Conservation (phyloP, 108 stramenopile species). For the Fragilariopsis cylindrus region DNA sequence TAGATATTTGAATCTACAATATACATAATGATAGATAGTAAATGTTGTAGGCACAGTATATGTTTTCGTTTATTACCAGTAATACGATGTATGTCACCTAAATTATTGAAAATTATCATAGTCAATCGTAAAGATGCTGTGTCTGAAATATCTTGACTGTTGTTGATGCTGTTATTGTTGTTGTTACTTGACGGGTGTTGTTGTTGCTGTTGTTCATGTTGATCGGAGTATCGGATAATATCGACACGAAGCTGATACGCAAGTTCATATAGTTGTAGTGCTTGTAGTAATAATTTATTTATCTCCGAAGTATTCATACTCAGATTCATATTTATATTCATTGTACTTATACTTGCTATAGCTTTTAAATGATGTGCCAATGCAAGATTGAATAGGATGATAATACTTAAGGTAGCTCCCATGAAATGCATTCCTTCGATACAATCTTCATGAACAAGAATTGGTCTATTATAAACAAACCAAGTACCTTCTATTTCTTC, state of each 20-base stretch:
- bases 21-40: not conserved
- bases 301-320: not conserved
- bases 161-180: not conserved
- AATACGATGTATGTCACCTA: too few species aligned
- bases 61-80: too few species aligned
- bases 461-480: too few species aligned
- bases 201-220: too few species aligned
- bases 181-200: not conserved
- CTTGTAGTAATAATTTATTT: not conserved
- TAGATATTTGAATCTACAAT: not conserved
- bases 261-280: slow-evolving; percentile 14
- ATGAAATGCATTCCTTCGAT: not conserved
- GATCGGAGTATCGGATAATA: too few species aligned
- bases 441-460: too few species aligned
- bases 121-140: not conserved
- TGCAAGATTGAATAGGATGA: slow-evolving; percentile 30
- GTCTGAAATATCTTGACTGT: not conserved
- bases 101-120: too few species aligned
- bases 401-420: slow-evolving; percentile 13
- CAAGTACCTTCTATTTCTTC: too few species aligned
- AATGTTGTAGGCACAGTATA: too few species aligned
- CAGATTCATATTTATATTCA: too few species aligned
- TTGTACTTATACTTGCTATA: not conserved
- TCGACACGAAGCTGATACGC: slow-evolving; percentile 16
- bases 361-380: slow-evolving; percentile 22